Conservation (phyloP, 345 rosid species). For the Populus nigra region DNA sequence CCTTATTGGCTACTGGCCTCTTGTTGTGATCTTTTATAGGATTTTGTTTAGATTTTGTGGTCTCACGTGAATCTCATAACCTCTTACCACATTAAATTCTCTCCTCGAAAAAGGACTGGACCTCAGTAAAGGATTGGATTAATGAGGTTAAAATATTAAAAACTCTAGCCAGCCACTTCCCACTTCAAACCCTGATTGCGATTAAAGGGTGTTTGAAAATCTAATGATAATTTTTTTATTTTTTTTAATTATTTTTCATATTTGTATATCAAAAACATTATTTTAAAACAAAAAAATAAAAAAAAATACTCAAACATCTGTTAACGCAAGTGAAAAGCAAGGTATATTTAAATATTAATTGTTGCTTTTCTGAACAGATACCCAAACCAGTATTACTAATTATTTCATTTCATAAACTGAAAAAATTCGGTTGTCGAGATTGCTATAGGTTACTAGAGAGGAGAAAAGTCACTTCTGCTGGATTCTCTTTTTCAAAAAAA, state of each 20-base stretch:
- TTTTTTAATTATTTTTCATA: no score
- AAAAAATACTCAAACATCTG: no score
- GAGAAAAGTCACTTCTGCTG: not conserved
- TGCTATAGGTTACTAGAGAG: no score
- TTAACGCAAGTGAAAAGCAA: no score
- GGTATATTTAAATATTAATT: no score
- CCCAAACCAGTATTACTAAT: not conserved
- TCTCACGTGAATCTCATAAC: constrained; percentile 37
- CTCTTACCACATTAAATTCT: constrained; percentile 20
- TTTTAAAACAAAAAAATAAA: no score
- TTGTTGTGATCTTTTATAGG: constrained; percentile 28
- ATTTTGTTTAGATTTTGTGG: constrained; percentile 40
- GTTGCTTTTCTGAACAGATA: no score
- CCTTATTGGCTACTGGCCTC: constrained; percentile 16
- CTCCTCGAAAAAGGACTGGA: not conserved
- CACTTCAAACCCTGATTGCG: no score
- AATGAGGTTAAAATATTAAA: not conserved
- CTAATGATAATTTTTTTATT: no score
- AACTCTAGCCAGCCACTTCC: not conserved
- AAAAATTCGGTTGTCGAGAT: not conserved
- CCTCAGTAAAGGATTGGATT: not conserved
- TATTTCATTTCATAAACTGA: not conserved
- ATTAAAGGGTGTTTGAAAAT: no score
- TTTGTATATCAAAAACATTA: no score
- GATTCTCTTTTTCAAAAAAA: no score